Base-by-base conservation (phyloP, 371 early-diverging fungal species). In the Mortierella sp. region DNA sequence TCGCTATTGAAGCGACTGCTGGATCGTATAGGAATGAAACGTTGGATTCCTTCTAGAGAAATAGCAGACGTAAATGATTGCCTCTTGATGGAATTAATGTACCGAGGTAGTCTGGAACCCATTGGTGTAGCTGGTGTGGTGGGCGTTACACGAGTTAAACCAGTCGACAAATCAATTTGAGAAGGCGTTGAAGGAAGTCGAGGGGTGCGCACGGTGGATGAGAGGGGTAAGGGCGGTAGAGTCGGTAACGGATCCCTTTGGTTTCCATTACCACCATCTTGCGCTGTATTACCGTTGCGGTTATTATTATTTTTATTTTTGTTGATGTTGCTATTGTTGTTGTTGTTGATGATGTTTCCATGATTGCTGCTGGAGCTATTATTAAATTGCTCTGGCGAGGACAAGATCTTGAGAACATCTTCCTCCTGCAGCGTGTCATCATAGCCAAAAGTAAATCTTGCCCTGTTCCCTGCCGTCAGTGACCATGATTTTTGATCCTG, bases 361-460 rank as follows among this genome's bases (percentile, higher is more conserved):
- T n/a, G 40, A 28, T 36, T 41, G 1, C 4, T 24, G 52, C 11
- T 58, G 41, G 5, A 47, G 52, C 19, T 38, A 45, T 53, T 16
- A 59, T 59, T 36, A 21, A 21, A 8, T 11, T 13, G 2, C 9
- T 45, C 15, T 16, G 63, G 32, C 21, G 69, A 55, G 16, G 63
- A 15, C 36, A 70, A 38, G 38, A 48, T 21, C 10, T 48, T 38
- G 11, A 58, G 64, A 0, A 43, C 48, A 33, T 48, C 58, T 22
- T 58, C 10, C n/a, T 58, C n/a, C 9, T 22, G 9, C 22, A 64
- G 8, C 1, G 41, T 38, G 24, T 74, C 75, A 33, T 65, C 65
- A 61, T 69, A 74, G 16, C 75, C 75, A 55, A 74, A 74, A 4
- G 75, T 75, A 45, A 61, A 75, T 50, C 69, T 48, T 6, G 70